A percentile compares a stretch with the other conserved stretches of the same genome.
These are phyloP conservation scores for Dictyostelium purpureum DNA, from an alignment of 78 protist genomes.

Conservation along the genomic window DNA sequence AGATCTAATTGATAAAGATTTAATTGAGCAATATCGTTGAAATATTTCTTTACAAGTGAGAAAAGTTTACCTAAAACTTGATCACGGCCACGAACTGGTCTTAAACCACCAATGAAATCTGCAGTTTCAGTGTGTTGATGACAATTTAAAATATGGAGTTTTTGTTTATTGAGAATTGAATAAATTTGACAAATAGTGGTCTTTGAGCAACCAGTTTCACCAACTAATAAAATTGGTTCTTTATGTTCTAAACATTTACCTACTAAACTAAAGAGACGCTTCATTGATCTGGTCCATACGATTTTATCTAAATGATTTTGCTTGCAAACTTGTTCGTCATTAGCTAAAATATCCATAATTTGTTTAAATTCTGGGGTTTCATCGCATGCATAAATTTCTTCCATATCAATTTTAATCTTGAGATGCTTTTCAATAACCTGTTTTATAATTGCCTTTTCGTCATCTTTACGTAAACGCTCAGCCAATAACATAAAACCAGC, in stretches of 20 bases:
- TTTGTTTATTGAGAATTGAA: constrained; percentile 26
- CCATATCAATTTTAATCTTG: constrained; percentile 78
- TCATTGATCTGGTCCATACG: constrained; percentile 90
- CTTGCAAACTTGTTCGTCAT: background rate
- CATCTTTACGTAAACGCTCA: constrained; percentile 93
- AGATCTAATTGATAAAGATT: background rate
- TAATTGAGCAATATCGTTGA: background rate
- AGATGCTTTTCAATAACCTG: constrained; percentile 83
- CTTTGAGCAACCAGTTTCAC: constrained; percentile 99
- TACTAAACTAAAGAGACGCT: constrained; percentile 90
- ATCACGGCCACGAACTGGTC: constrained; percentile 95
- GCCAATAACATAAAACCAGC: constrained; percentile 97
- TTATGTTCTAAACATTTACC: constrained; percentile 83
- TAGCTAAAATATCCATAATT: background rate
- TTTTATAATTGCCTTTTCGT: constrained; percentile 87
- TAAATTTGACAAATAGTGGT: constrained; percentile 97
- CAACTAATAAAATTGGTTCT: constrained; percentile 98
- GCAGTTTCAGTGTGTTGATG: constrained; percentile 99
- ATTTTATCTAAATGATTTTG: constrained; percentile 77
- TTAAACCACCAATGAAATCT: constrained; percentile 97
- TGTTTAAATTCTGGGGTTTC: constrained; percentile 1
- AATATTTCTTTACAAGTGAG: background rate
- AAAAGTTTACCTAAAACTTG: background rate
- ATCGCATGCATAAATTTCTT: constrained; percentile 48
- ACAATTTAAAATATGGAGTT: constrained; percentile 95